Conservation (phyloP, 768 basidiomycete species). For the Rhodocollybia butyracea region DNA sequence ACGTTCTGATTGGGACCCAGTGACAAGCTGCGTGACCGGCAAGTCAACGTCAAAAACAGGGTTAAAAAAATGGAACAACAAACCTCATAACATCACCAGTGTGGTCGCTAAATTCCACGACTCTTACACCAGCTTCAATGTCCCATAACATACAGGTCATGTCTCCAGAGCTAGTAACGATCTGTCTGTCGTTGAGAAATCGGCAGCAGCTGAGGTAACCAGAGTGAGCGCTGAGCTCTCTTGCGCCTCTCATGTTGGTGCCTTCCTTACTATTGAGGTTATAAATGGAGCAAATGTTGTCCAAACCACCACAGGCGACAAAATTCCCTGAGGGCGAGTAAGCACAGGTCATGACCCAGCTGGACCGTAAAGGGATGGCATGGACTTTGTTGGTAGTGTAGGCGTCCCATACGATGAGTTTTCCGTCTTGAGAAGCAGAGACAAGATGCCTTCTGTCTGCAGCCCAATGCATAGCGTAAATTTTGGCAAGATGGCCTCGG, state of each 20-base stretch:
- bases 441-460: constrained; percentile 96
- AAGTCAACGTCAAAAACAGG: constrained; percentile 9
- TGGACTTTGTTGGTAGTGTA: constrained; percentile 99
- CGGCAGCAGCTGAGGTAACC: constrained; percentile 98
- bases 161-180: constrained; percentile 95
- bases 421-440: constrained; percentile 99
- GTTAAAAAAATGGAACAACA: constrained; percentile 17
- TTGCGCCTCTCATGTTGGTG: constrained; percentile 79
- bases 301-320: constrained; percentile 97
- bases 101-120: constrained; percentile 99
- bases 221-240: constrained; percentile 95
- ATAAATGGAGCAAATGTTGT: constrained; percentile 99
- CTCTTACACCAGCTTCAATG: constrained; percentile 94
- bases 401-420: constrained; percentile 99
- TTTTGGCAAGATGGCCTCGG: constrained; percentile 97
- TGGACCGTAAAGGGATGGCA: constrained; percentile 94
- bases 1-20: constrained; percentile 90
- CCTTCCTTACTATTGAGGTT: constrained; percentile 84
- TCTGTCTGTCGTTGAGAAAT: constrained; percentile 98
- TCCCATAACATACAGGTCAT: constrained; percentile 99
- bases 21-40: constrained; percentile 61
- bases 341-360: constrained; percentile 99
- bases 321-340: constrained; percentile 97
- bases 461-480: constrained; percentile 99
- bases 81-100: constrained; percentile 99